phyloP scores from a whole-genome alignment of 805 yeast species.

The Suhomyces emberorum region DNA sequence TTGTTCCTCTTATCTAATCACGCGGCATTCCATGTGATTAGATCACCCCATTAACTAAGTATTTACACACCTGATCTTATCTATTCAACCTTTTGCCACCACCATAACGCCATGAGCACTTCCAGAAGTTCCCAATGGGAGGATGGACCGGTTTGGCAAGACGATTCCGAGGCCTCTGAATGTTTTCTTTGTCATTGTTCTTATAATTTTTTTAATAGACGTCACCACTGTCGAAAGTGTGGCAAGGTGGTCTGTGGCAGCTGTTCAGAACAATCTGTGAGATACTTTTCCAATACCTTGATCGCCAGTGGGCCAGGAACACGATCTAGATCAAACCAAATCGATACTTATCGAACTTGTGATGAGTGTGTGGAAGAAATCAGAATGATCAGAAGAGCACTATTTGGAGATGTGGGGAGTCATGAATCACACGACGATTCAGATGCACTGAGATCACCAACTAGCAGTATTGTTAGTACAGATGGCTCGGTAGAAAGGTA shows the following conservation, averaged over 20 bases:
- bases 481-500: not conserved
- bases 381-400: conserved; percentile 19
- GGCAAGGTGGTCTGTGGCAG: conserved; percentile 74
- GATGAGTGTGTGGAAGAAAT: conserved; percentile 64
- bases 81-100: too few relatives aligned
- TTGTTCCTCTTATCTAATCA: too few relatives aligned
- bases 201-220: conserved; percentile 62
- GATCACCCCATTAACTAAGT: too few relatives aligned
- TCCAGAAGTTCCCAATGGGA: too few relatives aligned
- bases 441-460: too few relatives aligned
- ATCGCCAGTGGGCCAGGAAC: conserved; percentile 15
- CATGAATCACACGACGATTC: not conserved
- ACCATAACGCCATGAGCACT: too few relatives aligned
- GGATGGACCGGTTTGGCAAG: conserved; percentile 60
- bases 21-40: too few relatives aligned
- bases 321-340: conserved; percentile 9
- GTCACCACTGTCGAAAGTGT: conserved; percentile 83
- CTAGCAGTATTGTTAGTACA: not conserved
- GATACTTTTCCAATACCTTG: conserved; percentile 21
- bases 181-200: conserved; percentile 55
- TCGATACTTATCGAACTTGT: conserved; percentile 61
- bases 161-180: conserved; percentile 48
- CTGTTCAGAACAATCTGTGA: conserved; percentile 55
- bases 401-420: conserved; percentile 5
- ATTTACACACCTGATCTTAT: too few relatives aligned